Base-by-base conservation (phyloP, 371 early-diverging fungal species). In the Umbelopsis sp. region DNA sequence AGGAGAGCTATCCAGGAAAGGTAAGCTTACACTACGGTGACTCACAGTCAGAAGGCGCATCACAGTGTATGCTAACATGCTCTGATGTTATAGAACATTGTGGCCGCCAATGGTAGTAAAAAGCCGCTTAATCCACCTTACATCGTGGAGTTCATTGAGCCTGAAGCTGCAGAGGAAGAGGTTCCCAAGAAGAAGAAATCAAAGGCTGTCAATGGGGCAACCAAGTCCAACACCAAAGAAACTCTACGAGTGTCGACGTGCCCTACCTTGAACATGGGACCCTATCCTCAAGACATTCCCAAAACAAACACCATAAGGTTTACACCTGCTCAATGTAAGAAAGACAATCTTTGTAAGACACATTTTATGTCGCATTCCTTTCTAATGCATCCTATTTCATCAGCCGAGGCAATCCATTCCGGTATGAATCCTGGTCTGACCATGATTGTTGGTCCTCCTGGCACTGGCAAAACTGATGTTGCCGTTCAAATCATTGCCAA, bases 391-490 rank as follows among this genome's bases (percentile, higher is more conserved):
- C 72, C 2, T 41, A 10, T 41, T 2, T 41, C 5, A 41, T 7
- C 7, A 79, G 94, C 91, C 20, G 89, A 91, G 50, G 94, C 98
- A 0, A 96, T 99, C 66, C 85, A 81, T 53, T 84, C 97, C 14
- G 97, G 96, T 44, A 84, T 88, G 53, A 89, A 86, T 50, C 88
- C 86, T 18, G 99, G 99, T 1, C 78, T 97, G 45, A 95, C 97
- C 1, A 74, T 99, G 80, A 85, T 97, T 2, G 95, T 95, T 8
- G 99, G 99, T 46, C 97, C 97, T 52, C 98, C 99, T 4, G 99
- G 96, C 44, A 94, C 98, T 10, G 99, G 99, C 46, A 98, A 98
- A 76, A 97, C 98, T 0, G 96, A 96, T 74, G 94, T 96, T 5
- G 96, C 98, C 2, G 99, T 96, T 3, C 98, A 99, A 77, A 93